These are phyloP conservation scores for Halenospora varia DNA, from an alignment of 495 filamentous ascomycete species.

Conservation along the genomic window DNA sequence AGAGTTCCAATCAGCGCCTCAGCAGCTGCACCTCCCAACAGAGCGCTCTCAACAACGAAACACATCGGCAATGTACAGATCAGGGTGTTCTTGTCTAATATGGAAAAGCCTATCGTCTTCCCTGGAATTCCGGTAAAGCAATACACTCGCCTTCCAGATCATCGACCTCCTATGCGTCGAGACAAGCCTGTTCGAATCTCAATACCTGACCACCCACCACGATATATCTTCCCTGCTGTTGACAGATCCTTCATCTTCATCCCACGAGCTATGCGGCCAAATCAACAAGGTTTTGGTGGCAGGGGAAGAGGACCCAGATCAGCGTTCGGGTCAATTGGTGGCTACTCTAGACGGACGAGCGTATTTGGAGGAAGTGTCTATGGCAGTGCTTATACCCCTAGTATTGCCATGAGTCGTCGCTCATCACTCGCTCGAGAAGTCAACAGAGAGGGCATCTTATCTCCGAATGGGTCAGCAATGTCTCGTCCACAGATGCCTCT, in stretches of 20 bases:
- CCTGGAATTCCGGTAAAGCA: slow-evolving; percentile 71
- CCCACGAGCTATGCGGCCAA: slow-evolving; percentile 86
- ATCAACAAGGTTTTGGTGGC: slow-evolving; percentile 76
- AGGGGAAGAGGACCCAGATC: slow-evolving; percentile 62
- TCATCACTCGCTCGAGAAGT: slow-evolving; percentile 80
- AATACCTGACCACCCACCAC: slow-evolving; percentile 69
- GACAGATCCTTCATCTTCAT: slow-evolving; percentile 99
- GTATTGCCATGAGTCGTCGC: slow-evolving; percentile 82
- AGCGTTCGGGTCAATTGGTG: slow-evolving; percentile 58
- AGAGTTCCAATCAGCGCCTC: slow-evolving; percentile 36
- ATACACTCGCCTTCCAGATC: slow-evolving; percentile 90
- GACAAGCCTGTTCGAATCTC: slow-evolving; percentile 97
- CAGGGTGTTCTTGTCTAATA: slow-evolving; percentile 70
- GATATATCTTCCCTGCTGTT: slow-evolving; percentile 85
- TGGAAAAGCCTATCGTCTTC: slow-evolving; percentile 67
- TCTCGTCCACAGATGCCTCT: slow-evolving; percentile 58
- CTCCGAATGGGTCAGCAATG: slow-evolving; percentile 72
- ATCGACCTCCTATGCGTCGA: slow-evolving; percentile 87
- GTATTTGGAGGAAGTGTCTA: slow-evolving; percentile 71
- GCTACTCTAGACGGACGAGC: slow-evolving; percentile 68
- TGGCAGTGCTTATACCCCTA: slow-evolving; percentile 84
- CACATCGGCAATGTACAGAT: slow-evolving; percentile 77
- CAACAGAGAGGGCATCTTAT: slow-evolving; percentile 67
- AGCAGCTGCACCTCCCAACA: slow-evolving; percentile 52
- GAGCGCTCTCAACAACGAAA: slow-evolving; percentile 52